phyloP scores from a whole-genome alignment of 768 basidiomycete genomes.

The Clitopilus passeckerianus region DNA sequence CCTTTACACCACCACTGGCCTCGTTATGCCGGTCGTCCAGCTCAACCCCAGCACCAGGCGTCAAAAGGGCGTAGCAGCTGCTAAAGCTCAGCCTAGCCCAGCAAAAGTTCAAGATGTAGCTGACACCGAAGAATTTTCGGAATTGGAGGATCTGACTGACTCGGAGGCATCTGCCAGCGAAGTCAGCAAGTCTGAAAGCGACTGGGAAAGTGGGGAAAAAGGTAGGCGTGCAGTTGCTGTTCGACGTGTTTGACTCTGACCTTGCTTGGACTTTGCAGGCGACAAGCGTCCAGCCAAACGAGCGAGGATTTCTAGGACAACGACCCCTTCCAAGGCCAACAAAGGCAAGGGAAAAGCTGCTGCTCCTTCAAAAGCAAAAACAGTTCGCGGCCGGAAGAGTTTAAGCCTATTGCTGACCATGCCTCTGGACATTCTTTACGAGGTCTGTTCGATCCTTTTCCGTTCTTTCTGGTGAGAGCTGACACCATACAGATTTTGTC shows the following conservation, averaged over 20 bases:
- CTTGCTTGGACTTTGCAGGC: background rate
- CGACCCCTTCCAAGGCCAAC: background rate
- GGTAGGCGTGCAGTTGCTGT: background rate
- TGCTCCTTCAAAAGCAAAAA: background rate
- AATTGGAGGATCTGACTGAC: background rate
- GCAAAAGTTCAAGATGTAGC: background rate
- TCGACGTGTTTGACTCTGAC: background rate
- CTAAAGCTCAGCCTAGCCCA: background rate
- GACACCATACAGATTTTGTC: background rate
- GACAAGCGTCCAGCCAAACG: background rate
- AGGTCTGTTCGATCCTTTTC: background rate
- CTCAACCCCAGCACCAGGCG: background rate
- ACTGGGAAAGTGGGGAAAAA: background rate
- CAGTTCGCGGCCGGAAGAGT: background rate
- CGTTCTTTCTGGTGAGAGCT: background rate
- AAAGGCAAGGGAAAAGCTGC: background rate
- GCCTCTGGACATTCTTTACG: background rate
- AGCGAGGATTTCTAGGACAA: background rate
- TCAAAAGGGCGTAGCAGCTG: background rate
- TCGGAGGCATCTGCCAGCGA: background rate
- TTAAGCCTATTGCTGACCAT: background rate
- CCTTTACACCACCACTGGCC: background rate
- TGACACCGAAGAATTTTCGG: background rate
- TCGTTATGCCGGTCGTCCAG: background rate
- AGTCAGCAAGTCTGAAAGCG: background rate